Evolutionary conservation across 2,329 filamentous ascomycete species (phyloP).

Genomic region (Pseudogymnoascus sp.): DNA sequence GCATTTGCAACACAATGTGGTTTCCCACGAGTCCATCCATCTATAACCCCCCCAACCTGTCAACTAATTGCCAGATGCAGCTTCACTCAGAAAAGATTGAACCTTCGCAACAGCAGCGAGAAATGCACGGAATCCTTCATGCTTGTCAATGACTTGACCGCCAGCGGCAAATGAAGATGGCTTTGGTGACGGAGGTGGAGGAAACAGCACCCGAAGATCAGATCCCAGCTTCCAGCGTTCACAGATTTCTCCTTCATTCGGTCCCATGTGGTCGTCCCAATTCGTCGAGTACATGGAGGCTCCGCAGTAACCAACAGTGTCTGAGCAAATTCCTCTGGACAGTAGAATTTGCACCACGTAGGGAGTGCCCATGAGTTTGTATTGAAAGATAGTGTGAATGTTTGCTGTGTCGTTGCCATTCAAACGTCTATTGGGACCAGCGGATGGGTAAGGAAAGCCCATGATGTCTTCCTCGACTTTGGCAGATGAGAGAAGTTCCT

Average conservation of each 20-base stretch:
- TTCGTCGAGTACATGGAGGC: conserved; percentile 25
- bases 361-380: conserved; percentile 17
- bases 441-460: conserved; percentile 22
- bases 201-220: conserved; percentile 22
- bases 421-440: not conserved
- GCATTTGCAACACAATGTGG: not conserved
- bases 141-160: conserved; percentile 7
- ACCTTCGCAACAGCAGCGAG: conserved; percentile 19
- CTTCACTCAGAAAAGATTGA: conserved; percentile 12
- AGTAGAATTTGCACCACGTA: conserved; percentile 28
- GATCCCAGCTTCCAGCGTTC: conserved; percentile 20
- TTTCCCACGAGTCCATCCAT: not conserved
- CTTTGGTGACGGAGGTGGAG: not conserved
- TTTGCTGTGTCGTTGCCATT: conserved; percentile 19
- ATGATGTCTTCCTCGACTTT: conserved; percentile 18
- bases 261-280: conserved; percentile 19
- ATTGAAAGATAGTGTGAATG: conserved; percentile 24
- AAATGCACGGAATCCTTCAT: conserved; percentile 19
- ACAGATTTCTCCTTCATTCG: conserved; percentile 15
- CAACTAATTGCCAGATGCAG: not conserved
- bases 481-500: conserved; percentile 12
- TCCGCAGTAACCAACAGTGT: conserved; percentile 19
- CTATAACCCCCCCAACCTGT: not conserved
- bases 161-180: not conserved
- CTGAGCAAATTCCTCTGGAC: conserved; percentile 20